Base-by-base conservation (phyloP, 192 early-diverging fungal species). In the Linnemannia elongata region DNA sequence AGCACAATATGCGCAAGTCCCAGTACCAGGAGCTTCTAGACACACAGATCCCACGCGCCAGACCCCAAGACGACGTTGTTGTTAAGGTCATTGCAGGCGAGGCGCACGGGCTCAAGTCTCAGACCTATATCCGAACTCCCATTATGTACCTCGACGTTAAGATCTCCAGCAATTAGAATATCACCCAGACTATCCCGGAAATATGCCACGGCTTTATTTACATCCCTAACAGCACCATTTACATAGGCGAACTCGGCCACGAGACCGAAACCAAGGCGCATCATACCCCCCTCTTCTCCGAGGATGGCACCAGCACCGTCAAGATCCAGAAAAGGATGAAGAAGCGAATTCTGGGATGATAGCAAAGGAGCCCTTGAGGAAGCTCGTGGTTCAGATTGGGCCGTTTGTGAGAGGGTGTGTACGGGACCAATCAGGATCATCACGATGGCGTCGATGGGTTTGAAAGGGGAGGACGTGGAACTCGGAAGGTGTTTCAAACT, bases 351-450 rank as follows among this genome's bases (percentile, higher is more conserved):
- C 66, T 70, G 72, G 77, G n/a, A 42, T 92, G 35, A 82, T 92
- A 60, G 88, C 78, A 17, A 92, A 87, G n/a, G 60, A 89, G 4
- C 38, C 92, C 1, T 82, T 93, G 6, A 77, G 52, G 35, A 92
- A 92, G 72, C 92, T 90, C 20, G 74, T 94, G 5, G 87, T 89
- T 6, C 89, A 91, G 75, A 89, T 90, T 75, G 93, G 93, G 4
- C 94, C 94, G 5, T 94, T 94, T 88, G 93, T 94, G 33, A 91
- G 85, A 91, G 39, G 93, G 94, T 68, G 91, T 94, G 45, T 70
- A 54, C 47, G 78, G 90, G 44, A 89, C 90, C 0, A 88, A 94
- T 72, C 69, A 42, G 18, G 95, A 96, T 77, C 95, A 91, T 81
- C 79, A 93, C 66, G 69, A 75, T 13, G 91, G 89, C 30, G 75